Base-by-base conservation (phyloP, 805 yeast genomes). In the Alloascoidea africana region DNA sequence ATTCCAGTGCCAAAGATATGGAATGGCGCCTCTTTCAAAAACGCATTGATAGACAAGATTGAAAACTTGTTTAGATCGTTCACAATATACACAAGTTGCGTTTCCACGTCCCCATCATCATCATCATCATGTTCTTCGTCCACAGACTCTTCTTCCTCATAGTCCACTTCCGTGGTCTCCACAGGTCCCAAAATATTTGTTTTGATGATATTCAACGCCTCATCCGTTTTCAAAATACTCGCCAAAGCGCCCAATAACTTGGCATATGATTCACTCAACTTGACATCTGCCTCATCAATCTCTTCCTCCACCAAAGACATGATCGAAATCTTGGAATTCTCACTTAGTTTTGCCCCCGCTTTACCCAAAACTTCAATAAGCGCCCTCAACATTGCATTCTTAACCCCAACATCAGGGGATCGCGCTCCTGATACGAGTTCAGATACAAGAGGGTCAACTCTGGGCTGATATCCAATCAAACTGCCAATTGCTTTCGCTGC, bases 401-500 rank as follows among this genome's bases (percentile, higher is more conserved):
- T 81, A 17, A 86, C 86, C 38, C 85, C 89, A 34, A 60, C 59
- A 42, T 73, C 76, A n/a, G 66, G 63, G 15, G 82, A 65, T 18
- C 41, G 33, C 13, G 38, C 17, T 15, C 42, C 42, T 34, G 73
- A 58, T 11, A 86, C 76, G 42, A 87, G 66, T 53, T 89, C 97
- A 32, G 82, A 68, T 4, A 86, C 85, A 39, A 89, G 68, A 2
- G 96, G 94, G 55, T 89, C 98, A 39, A 89, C 87, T 52, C 96
- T 73, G 4, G 96, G 87, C 58, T 87, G 96, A 52, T 79, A 76
- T 50, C 76, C 79, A 50, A 89, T 83, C 52, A 91, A 68, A 5
- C 87, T 73, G 38, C 96, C 95, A 46, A 91, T 63, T 0, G 96
- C 96, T 44, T 67, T 70, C 18, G 94, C 96, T 11, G 98, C 95